phyloP scores from a whole-genome alignment of 2,329 filamentous ascomycete genomes.

The Exophiala viscosa region DNA sequence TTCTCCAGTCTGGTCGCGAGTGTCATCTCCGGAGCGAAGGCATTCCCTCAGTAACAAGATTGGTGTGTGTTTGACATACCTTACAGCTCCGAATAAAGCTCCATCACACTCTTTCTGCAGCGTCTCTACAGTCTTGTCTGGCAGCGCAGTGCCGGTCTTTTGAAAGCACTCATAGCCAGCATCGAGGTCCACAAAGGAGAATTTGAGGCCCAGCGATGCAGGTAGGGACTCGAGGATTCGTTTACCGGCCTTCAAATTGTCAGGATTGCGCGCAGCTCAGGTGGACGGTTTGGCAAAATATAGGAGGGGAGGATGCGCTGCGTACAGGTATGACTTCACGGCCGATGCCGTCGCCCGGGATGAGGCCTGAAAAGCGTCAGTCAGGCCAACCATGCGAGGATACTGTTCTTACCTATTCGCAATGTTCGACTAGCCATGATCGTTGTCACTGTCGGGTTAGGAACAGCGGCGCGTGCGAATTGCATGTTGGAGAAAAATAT shows the following conservation, averaged over 20 bases:
- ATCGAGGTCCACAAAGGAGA: constrained; percentile 88
- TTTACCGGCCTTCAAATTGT: constrained; percentile 60
- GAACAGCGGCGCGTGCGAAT: neutral
- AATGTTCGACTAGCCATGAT: constrained; percentile 20
- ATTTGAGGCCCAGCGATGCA: constrained; percentile 83
- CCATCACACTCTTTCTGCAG: constrained; percentile 90
- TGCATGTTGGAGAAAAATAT: constrained; percentile 10
- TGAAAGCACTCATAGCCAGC: constrained; percentile 94
- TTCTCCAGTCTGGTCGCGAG: too few relatives aligned
- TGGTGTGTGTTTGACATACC: constrained; percentile 37
- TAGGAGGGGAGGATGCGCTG: constrained; percentile 5
- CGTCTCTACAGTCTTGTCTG: constrained; percentile 84
- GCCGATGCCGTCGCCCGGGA: constrained; percentile 96
- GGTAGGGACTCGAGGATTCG: constrained; percentile 90
- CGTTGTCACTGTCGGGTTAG: neutral
- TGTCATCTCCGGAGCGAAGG: too few relatives aligned
- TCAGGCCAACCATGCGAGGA: neutral
- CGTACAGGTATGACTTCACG: constrained; percentile 88
- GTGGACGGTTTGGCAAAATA: constrained; percentile 3
- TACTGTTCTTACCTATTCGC: constrained; percentile 17
- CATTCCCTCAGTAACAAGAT: too few relatives aligned
- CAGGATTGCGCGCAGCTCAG: neutral
- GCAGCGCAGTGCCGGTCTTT: constrained; percentile 79
- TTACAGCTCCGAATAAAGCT: constrained; percentile 92
- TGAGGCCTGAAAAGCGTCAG: constrained; percentile 58